Conservation (phyloP, 78 protist genomes). For the Guillardia theta region DNA sequence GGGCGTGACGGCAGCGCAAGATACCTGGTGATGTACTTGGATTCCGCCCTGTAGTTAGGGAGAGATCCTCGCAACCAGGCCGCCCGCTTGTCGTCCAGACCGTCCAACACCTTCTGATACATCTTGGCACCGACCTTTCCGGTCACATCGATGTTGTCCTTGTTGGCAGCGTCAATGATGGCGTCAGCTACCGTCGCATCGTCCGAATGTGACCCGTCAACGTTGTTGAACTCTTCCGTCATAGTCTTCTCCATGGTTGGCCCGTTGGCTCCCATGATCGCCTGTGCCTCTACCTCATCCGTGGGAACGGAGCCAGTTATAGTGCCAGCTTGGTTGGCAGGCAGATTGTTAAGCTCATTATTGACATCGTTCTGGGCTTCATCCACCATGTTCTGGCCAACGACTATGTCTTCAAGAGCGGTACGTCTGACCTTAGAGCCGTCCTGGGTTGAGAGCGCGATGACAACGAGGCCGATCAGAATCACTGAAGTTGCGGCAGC, state of each 20-base stretch:
- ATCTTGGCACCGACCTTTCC: not conserved
- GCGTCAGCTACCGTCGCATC: not conserved
- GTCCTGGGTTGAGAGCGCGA: not conserved
- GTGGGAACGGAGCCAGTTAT: not conserved
- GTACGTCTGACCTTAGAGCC: not conserved
- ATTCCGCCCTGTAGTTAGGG: not conserved
- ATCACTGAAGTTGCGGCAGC: not conserved
- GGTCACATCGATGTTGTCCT: conserved; percentile 5
- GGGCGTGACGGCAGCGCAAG: no score
- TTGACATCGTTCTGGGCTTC: not conserved
- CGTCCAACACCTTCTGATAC: not conserved
- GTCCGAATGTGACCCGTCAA: not conserved
- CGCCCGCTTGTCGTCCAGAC: not conserved
- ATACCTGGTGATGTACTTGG: not conserved
- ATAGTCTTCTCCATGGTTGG: not conserved
- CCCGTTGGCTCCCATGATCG: not conserved
- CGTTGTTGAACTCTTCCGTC: not conserved
- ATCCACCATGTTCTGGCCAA: not conserved
- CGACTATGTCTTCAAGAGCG: not conserved
- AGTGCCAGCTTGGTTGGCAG: not conserved
- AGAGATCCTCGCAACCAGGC: not conserved
- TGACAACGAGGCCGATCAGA: not conserved
- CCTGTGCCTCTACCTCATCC: not conserved
- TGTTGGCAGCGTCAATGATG: not conserved
- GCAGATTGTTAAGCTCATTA: not conserved